phyloP scores from a whole-genome alignment of 1,139 yeast genomes.

The Hansenula sp. region DNA sequence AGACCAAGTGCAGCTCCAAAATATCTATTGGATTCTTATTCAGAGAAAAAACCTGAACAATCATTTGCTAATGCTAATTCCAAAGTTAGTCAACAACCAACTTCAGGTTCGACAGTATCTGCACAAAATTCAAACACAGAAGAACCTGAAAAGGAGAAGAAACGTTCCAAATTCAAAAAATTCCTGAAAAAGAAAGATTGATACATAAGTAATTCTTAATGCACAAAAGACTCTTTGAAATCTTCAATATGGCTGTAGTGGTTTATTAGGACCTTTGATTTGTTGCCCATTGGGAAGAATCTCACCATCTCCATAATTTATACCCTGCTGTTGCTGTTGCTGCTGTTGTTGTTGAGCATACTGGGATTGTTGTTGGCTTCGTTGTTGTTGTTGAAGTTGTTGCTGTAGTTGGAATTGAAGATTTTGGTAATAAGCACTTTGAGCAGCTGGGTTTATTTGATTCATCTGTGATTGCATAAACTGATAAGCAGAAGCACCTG shows the following conservation, averaged over 20 bases:
- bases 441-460: neutral
- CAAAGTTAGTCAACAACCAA: conserved; percentile 2
- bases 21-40: conserved; percentile 20
- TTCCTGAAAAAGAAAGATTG: conserved; percentile 10
- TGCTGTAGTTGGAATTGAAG: neutral
- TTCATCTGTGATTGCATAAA: too few relatives aligned
- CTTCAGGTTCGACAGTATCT: conserved; percentile 1
- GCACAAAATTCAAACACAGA: conserved; percentile 3
- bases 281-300: neutral
- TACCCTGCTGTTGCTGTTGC: neutral
- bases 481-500: too few relatives aligned
- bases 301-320: neutral
- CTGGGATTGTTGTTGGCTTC: too few relatives aligned
- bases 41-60: conserved; percentile 3
- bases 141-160: conserved; percentile 12
- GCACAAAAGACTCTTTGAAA: neutral
- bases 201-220: neutral
- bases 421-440: too few relatives aligned
- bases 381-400: neutral
- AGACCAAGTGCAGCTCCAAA: conserved; percentile 27
- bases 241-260: neutral
- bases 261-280: neutral
- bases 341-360: neutral
- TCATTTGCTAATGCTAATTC: neutral
- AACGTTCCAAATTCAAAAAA: conserved; percentile 21